Evolutionary conservation across 768 basidiomycete species (phyloP), one percentile per base, ranked within the genome.

Genomic region (Tricholoma terreum): DNA sequence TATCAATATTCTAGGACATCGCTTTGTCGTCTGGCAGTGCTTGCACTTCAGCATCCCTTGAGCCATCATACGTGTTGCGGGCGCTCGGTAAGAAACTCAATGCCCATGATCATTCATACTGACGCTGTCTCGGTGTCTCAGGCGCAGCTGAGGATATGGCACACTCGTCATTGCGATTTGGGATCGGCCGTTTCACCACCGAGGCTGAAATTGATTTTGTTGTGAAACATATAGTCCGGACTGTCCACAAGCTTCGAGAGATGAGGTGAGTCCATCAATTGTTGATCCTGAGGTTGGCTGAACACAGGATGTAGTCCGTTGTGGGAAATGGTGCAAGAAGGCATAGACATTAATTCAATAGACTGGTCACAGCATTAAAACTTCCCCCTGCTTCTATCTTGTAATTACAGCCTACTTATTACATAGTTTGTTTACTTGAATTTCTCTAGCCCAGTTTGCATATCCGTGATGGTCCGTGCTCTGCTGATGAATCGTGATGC

Each of bases 241-340:
- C 90, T n/a, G 97, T 98, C 11, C 83, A 86, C 50, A 83, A 81
- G 61, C 81, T 99, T 61, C 84, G 96, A 51, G 96, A 99, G 59
- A 94, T 99, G 92, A 95, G 90, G 89, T 86, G 51, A 30, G 80
- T 43, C 50, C 14, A 12, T 15, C 56, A 57, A 21, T 12, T 51
- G 22, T 31, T 55, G 19, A 40, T 52, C 50, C 56, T 10, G 15
- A 36, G 55, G n/a, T 31, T 60, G 54, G 51, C 58, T 60, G 56
- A 65, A 22, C 19, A 34, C 50, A 17, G 22, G 42, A 52, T 51
- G 1, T 60, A 92, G 93, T 67, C 97, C 97, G 33, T 74, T 99
- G 54, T 99, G 96, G 96, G 97, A 99, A 76, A 98, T 99, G 95
- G 95, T 98, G 14, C 94, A 97, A 74, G 97, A 98, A 70, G 96